A percentile compares a stretch with the other conserved stretches of the same genome.
Conservation (phyloP, 2,329 filamentous ascomycete species). For the Neurospora crassa region DNA sequence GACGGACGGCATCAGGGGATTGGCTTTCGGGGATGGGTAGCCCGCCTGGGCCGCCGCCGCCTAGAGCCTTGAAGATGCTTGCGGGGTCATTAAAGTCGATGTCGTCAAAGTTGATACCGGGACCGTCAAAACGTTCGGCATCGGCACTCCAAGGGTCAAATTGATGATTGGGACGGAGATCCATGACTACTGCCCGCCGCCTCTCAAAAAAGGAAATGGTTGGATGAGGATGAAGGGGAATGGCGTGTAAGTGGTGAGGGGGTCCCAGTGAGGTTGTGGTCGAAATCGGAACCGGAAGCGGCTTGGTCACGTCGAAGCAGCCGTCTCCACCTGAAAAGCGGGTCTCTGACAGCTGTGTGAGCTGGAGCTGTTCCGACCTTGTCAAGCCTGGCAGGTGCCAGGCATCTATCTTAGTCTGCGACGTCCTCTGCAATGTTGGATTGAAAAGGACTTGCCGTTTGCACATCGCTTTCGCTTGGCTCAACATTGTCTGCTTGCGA, state of each 20-base stretch:
- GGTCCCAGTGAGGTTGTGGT: not conserved
- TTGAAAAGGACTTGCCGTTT: not conserved
- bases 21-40: not conserved
- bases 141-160: not conserved
- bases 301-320: not conserved
- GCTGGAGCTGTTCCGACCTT: not conserved
- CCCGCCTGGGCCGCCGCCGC: slow-evolving; percentile 3
- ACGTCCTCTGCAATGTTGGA: not conserved
- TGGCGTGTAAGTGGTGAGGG: not conserved
- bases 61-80: not conserved
- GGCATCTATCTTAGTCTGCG: not conserved
- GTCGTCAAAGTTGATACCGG: not conserved
- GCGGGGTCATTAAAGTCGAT: slow-evolving; percentile 1
- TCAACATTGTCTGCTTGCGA: not conserved
- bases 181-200: not conserved
- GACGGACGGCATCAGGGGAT: not conserved
- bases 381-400: not conserved
- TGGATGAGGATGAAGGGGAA: not conserved
- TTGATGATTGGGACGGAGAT: not conserved
- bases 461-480: not conserved
- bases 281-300: not conserved
- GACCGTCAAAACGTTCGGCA: not conserved
- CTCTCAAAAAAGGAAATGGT: not conserved
- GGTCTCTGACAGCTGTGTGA: not conserved
- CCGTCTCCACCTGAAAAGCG: not conserved